Conservation (phyloP, 2,329 filamentous ascomycete species). For the Pseudogymnoascus sp. region DNA sequence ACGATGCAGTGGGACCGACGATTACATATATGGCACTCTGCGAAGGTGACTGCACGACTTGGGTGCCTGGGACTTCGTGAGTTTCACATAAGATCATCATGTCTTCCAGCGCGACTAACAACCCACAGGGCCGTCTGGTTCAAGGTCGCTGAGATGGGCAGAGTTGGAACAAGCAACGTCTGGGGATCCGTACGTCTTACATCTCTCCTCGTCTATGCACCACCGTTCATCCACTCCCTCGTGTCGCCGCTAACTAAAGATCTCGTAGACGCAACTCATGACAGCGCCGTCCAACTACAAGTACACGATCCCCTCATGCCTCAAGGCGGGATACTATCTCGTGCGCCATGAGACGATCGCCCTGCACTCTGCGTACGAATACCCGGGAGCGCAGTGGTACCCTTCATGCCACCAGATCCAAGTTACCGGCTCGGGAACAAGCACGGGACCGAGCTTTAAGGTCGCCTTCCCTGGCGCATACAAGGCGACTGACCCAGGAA, state of each 20-base stretch:
- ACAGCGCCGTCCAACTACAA: constrained; percentile 20
- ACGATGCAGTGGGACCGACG: constrained; percentile 39
- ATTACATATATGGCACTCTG: constrained; percentile 54
- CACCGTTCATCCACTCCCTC: background rate
- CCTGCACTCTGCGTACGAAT: constrained; percentile 38
- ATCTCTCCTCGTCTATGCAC: background rate
- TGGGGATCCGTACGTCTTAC: constrained; percentile 11
- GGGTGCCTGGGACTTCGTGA: constrained; percentile 36
- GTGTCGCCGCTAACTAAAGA: background rate
- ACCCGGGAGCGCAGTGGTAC: constrained; percentile 27
- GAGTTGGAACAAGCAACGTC: constrained; percentile 13
- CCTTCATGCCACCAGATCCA: constrained; percentile 34
- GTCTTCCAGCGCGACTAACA: background rate
- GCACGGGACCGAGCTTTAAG: constrained; percentile 19
- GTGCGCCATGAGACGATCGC: constrained; percentile 43
- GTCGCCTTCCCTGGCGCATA: constrained; percentile 39
- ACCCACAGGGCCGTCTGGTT: constrained; percentile 16
- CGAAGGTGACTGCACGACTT: constrained; percentile 41
- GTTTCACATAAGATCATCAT: constrained; percentile 11
- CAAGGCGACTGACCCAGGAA: constrained; percentile 35
- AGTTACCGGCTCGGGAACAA: constrained; percentile 34
- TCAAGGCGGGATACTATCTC: constrained; percentile 43
- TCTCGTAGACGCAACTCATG: constrained; percentile 10
- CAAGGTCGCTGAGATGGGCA: constrained; percentile 14
- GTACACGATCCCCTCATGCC: constrained; percentile 40